A percentile compares a stretch with the other conserved stretches of the same genome.
phyloP scores from a whole-genome alignment of 2,329 filamentous ascomycete genomes.

The Trematosphaeria pertusa region DNA sequence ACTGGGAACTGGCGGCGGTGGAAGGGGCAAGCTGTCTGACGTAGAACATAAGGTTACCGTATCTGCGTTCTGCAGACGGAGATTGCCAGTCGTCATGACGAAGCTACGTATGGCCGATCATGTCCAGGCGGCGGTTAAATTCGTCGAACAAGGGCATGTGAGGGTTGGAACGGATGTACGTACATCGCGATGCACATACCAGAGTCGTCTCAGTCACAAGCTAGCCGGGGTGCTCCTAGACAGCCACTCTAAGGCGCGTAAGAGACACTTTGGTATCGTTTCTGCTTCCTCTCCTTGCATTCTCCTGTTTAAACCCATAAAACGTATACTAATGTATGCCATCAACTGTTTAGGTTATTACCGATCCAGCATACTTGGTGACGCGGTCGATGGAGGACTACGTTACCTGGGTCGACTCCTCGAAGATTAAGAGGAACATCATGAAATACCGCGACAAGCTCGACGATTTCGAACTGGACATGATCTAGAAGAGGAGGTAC shows the following conservation, averaged over 20 bases:
- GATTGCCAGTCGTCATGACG: slow-evolving; percentile 91
- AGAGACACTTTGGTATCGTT: too few species aligned
- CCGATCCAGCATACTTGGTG: slow-evolving; percentile 87
- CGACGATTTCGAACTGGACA: slow-evolving; percentile 86
- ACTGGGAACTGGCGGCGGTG: slow-evolving; percentile 70
- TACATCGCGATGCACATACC: too few species aligned
- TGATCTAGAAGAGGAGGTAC: slow-evolving; percentile 20
- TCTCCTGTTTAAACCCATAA: too few species aligned
- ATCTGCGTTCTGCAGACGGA: slow-evolving; percentile 81
- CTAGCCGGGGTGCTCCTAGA: too few species aligned
- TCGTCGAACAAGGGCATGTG: slow-evolving; percentile 94
- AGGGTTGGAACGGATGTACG: slow-evolving; percentile 88
- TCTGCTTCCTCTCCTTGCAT: too few species aligned
- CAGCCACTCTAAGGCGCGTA: too few species aligned
- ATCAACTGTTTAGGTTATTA: too few species aligned
- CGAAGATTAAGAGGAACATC: slow-evolving; percentile 96
- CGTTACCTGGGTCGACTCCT: slow-evolving; percentile 93
- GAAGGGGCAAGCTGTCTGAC: slow-evolving; percentile 66
- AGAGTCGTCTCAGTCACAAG: too few species aligned
- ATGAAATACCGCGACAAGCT: slow-evolving; percentile 93
- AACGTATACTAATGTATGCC: too few species aligned
- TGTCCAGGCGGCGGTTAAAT: slow-evolving; percentile 77
- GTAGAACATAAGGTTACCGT: slow-evolving; percentile 92
- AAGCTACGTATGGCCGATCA: slow-evolving; percentile 90
- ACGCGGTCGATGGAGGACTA: slow-evolving; percentile 88